A percentile compares a stretch with the other conserved stretches of the same genome.
These are phyloP conservation scores for Sphaerostilbella broomeana DNA, from an alignment of 2,329 filamentous ascomycete genomes.

Conservation along the genomic window DNA sequence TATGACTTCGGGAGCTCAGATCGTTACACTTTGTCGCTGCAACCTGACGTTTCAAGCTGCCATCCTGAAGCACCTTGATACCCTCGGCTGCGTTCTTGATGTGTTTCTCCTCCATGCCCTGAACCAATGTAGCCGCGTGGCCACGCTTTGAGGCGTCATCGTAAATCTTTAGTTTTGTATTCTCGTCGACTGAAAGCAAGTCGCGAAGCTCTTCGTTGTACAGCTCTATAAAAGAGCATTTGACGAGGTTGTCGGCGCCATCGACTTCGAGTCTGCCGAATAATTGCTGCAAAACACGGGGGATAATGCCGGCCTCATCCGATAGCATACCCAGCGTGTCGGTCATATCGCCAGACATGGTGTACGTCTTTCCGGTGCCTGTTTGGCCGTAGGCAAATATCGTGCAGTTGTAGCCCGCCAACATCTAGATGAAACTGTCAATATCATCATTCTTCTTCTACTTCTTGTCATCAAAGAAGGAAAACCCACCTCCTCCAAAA, in stretches of 20 bases:
- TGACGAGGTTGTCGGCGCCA: constrained; percentile 78
- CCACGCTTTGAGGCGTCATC: constrained; percentile 84
- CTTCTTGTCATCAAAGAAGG: neutral
- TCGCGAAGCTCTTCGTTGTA: constrained; percentile 98
- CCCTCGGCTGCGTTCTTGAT: constrained; percentile 80
- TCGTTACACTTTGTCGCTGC: constrained; percentile 99
- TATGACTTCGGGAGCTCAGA: constrained; percentile 92
- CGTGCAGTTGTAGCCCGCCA: constrained; percentile 93
- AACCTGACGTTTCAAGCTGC: constrained; percentile 93
- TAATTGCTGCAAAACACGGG: constrained; percentile 77
- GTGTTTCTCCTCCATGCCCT: constrained; percentile 95
- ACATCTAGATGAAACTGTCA: constrained; percentile 54
- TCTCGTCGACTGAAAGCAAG: constrained; percentile 74
- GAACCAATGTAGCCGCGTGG: constrained; percentile 78
- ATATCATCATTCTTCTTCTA: neutral
- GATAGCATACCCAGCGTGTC: constrained; percentile 79
- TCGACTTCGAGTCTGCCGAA: constrained; percentile 79
- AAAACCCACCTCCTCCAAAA: constrained; percentile 73
- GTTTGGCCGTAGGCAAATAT: constrained; percentile 99
- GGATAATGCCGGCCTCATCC: constrained; percentile 91
- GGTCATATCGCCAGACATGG: constrained; percentile 96
- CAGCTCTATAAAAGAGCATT: constrained; percentile 96
- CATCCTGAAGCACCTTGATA: constrained; percentile 80
- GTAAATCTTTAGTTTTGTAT: constrained; percentile 85
- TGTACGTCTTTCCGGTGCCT: constrained; percentile 97